A percentile compares a stretch with the other conserved stretches of the same genome.
Conservation (phyloP, 495 filamentous ascomycete genomes). For the Trichoderma erinaceum region DNA sequence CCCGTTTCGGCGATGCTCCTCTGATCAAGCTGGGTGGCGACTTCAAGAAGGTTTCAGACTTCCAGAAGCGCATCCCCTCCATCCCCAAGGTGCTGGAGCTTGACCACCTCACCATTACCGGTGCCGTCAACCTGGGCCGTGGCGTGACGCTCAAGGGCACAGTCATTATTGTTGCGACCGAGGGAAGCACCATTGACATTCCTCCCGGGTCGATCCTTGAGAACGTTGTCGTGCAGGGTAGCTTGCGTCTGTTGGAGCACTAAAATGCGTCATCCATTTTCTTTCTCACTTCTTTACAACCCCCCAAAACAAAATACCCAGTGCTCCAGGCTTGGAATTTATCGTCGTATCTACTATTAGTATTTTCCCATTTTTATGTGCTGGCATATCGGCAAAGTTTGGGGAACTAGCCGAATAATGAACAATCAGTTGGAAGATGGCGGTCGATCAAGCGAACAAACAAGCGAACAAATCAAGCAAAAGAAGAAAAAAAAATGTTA, state of each 20-base stretch:
- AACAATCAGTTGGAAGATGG: neutral
- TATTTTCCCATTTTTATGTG: neutral
- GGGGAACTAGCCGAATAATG: neutral
- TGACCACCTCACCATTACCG: conserved; percentile 95
- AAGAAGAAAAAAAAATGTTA: neutral
- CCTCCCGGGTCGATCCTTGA: conserved; percentile 93
- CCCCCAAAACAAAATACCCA: neutral
- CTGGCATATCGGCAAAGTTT: conserved; percentile 7
- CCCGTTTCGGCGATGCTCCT: conserved; percentile 94
- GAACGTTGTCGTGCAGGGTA: conserved; percentile 99
- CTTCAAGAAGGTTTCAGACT: conserved; percentile 99
- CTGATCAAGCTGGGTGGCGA: conserved; percentile 98
- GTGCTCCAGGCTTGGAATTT: neutral
- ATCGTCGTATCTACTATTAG: conserved; percentile 9
- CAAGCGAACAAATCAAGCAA: neutral
- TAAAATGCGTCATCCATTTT: conserved; percentile 36
- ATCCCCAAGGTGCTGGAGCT: conserved; percentile 98
- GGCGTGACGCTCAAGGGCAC: conserved; percentile 96
- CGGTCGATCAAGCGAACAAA: neutral
- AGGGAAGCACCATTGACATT: conserved; percentile 96
- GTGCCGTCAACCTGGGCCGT: conserved; percentile 90
- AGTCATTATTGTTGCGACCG: conserved; percentile 98
- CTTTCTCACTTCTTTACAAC: neutral
- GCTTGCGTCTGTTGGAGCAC: conserved; percentile 89
- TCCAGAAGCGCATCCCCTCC: conserved; percentile 93